Evolutionary conservation across 306 rosid genomes (phyloP), one percentile per base, ranked within the genome.

Genomic region (Ziziphus jujuba): DNA sequence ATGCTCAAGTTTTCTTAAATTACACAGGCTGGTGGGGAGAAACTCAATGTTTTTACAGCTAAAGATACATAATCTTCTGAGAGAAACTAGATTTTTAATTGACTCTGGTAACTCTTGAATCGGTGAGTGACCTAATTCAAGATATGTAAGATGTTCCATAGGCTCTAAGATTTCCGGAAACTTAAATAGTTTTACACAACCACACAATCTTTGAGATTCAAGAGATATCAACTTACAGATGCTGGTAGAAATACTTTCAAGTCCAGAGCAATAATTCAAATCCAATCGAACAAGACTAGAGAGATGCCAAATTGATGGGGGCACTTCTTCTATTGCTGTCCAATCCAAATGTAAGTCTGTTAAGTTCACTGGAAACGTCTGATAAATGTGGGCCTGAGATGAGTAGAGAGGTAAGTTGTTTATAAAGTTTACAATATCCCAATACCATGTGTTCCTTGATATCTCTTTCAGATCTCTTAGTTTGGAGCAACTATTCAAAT

Each of bases 101-200:
- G 61, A 58, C 0, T 13, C 5, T 4, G 34, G 54, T 11, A 73
- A 11, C 56, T 73, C 60, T 35, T 57, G 2, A 6, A 73, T 73
- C 6, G 43, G 51, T 14, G 52, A 48, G 9, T 24, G 3, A 2
- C 61, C 5, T 65, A 65, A n/a, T 23, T 28, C 6, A n/a, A 65
- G 72, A 28, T 23, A 21, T 1, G 35, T 34, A 8, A 72, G 2
- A 0, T 16, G 0, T 10, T 8, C 31, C 66, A 65, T 65, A 17
- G 31, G 20, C 34, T 50, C 67, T 2, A 55, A 47, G 34, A 58
- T 58, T 20, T 73, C 47, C 8, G 72, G 77, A 13, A 65, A 73
- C 5, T n/a, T 35, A 2, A 23, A 11, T 0, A 73, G 36, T 0
- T 13, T 50, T 0, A 34, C 3, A 56, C 61, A 73, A 15, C 69